A percentile compares a stretch with the other conserved stretches of the same genome.
phyloP scores from a whole-genome alignment of 768 basidiomycete genomes.

The Rhodosporidiobolus sp. region DNA sequence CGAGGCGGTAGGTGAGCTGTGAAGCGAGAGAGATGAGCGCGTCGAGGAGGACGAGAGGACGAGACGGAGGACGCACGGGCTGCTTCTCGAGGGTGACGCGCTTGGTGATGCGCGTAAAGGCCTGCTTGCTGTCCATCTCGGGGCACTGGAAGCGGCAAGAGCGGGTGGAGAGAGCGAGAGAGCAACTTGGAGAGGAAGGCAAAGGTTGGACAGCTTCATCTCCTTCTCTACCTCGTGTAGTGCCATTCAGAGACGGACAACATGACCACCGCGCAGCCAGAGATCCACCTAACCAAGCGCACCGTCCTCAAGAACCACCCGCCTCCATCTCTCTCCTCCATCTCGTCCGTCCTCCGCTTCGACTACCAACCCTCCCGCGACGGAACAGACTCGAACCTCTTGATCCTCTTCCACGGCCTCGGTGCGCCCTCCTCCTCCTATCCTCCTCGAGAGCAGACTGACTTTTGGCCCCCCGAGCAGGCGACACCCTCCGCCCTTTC shows the following conservation, averaged over 20 bases:
- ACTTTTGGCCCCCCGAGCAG: conserved; percentile 52
- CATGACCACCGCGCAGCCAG: not conserved
- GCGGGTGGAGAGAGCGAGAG: not conserved
- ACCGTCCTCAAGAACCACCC: not conserved
- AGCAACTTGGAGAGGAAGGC: too few species aligned
- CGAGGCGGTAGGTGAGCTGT: conserved; percentile 32
- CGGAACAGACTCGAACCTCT: conserved; percentile 78
- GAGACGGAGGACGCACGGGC: conserved; percentile 4
- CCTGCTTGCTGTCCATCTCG: conserved; percentile 17
- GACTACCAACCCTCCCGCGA: conserved; percentile 71
- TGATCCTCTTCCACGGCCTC: conserved; percentile 80
- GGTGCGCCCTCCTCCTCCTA: conserved; percentile 55
- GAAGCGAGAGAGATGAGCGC: not conserved
- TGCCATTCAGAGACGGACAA: too few species aligned
- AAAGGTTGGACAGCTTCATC: too few species aligned
- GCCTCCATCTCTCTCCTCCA: not conserved
- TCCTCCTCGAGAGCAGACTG: not conserved
- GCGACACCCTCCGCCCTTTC: conserved; percentile 78
- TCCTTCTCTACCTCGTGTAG: too few species aligned
- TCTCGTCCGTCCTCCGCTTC: conserved; percentile 49
- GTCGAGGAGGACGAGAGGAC: not conserved
- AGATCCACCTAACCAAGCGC: conserved; percentile 10
- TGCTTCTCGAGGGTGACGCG: conserved; percentile 27
- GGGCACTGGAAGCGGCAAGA: not conserved
- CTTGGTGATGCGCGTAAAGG: conserved; percentile 24